A percentile compares a stretch with the other conserved stretches of the same genome.
Conservation (phyloP, 2,329 filamentous ascomycete genomes). For the Penicillium sp. region DNA sequence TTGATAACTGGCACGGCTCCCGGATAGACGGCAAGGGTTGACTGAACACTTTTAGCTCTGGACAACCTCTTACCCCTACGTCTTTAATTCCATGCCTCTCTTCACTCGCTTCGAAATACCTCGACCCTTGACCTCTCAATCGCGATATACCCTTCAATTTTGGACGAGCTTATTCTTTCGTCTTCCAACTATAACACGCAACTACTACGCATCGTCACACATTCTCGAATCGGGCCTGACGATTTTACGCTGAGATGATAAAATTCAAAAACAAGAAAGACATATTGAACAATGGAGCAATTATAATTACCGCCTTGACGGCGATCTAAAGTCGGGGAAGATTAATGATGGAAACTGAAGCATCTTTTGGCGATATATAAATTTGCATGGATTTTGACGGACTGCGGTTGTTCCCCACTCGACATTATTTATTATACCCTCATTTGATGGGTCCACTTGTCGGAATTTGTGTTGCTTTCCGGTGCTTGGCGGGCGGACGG, state of each 20-base stretch:
- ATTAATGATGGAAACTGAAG: background rate
- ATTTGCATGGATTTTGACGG: background rate
- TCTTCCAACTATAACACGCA: background rate
- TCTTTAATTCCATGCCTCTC: background rate
- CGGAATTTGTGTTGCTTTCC: background rate
- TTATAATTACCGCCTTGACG: background rate
- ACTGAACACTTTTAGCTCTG: background rate
- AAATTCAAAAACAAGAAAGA: background rate
- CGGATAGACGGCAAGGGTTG: background rate
- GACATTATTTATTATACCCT: background rate
- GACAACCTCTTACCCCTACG: background rate
- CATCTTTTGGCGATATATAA: constrained; percentile 4
- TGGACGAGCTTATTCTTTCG: background rate
- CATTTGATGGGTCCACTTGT: background rate
- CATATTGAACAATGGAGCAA: background rate
- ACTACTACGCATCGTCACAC: background rate
- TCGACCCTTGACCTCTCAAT: background rate
- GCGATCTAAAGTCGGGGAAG: background rate
- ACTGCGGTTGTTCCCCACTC: background rate
- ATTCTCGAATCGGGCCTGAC: background rate
- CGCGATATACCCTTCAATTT: constrained; percentile 11
- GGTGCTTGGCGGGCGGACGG: background rate
- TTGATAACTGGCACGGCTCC: constrained; percentile 18
- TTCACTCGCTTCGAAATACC: background rate
- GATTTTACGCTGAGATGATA: constrained; percentile 4